A percentile compares a stretch with the other conserved stretches of the same genome.
Evolutionary conservation across 1,139 yeast species (phyloP).

Genomic region (Protomyces macrosporus): DNA sequence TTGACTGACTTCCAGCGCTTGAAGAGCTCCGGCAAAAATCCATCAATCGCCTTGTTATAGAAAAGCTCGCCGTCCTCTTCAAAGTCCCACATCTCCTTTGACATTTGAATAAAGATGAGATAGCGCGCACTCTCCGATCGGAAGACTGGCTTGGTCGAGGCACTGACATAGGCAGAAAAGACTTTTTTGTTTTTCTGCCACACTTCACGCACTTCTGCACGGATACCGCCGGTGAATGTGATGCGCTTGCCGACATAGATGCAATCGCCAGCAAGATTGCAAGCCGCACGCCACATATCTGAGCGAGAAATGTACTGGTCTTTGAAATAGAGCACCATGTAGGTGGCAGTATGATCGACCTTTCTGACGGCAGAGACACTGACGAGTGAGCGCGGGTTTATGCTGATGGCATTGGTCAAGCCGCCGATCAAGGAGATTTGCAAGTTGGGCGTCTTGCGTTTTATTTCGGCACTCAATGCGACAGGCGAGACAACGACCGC

Average conservation of each 20-base stretch:
- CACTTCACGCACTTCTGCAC: conserved; percentile 61
- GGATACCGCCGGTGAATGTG: conserved; percentile 56
- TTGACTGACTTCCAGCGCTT: conserved; percentile 80
- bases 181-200: conserved; percentile 60
- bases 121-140: conserved; percentile 86
- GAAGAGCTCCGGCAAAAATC: conserved; percentile 82
- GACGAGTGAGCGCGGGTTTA: conserved; percentile 15
- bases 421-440: conserved; percentile 22
- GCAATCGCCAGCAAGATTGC: conserved; percentile 57
- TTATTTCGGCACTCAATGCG: conserved; percentile 13
- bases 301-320: conserved; percentile 82
- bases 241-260: conserved; percentile 63
- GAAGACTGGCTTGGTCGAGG: conserved; percentile 71
- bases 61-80: conserved; percentile 93
- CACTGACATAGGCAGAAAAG: conserved; percentile 58
- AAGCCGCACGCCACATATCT: conserved; percentile 85
- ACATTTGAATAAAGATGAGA: conserved; percentile 77
- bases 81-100: conserved; percentile 97
- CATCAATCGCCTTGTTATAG: conserved; percentile 86
- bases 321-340: conserved; percentile 73
- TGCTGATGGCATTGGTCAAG: conserved; percentile 12
- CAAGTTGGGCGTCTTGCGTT: conserved; percentile 28
- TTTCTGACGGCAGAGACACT: conserved; percentile 36
- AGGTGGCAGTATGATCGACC: conserved; percentile 61
- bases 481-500: conserved; percentile 12